Evolutionary conservation across 352 stramenopile genomes (phyloP).

Genomic region (Paralagenidium karlingii): DNA sequence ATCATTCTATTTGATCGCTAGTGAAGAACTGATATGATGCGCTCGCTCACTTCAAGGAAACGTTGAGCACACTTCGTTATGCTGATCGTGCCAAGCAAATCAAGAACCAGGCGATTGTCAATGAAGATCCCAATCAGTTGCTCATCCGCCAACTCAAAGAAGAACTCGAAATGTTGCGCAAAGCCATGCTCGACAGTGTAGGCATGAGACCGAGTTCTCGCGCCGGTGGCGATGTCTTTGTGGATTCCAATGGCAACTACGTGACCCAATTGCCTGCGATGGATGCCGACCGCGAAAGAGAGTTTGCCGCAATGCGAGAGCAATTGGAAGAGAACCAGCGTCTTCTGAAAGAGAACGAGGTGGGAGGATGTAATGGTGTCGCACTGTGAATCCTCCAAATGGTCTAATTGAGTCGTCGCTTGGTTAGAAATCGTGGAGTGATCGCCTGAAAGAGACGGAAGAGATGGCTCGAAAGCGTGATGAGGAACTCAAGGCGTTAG

Average conservation of each 20-base stretch:
- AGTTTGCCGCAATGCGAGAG: slow-evolving; percentile 48
- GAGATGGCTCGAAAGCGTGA: slow-evolving; percentile 69
- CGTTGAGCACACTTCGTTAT: slow-evolving; percentile 83
- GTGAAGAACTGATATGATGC: too few relatives aligned
- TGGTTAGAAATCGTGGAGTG: slow-evolving; percentile 62
- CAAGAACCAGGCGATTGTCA: slow-evolving; percentile 88
- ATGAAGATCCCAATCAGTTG: slow-evolving; percentile 84
- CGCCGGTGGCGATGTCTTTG: not conserved
- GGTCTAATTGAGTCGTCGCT: not conserved
- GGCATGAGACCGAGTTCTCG: slow-evolving; percentile 4
- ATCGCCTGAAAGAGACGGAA: slow-evolving; percentile 67
- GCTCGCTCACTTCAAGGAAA: too few relatives aligned
- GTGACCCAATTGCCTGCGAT: slow-evolving; percentile 24
- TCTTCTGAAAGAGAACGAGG: slow-evolving; percentile 62
- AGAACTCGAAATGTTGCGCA: slow-evolving; percentile 50
- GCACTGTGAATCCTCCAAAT: not conserved
- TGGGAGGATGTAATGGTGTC: slow-evolving; percentile 2
- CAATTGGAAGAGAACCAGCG: slow-evolving; percentile 71
- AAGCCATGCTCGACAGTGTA: slow-evolving; percentile 58
- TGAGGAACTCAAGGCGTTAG: slow-evolving; percentile 62
- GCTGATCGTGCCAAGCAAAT: slow-evolving; percentile 87
- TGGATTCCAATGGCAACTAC: not conserved
- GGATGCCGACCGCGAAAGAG: slow-evolving; percentile 35
- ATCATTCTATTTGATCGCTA: not conserved
- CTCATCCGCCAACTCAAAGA: slow-evolving; percentile 79